Base-by-base conservation (phyloP, 1,284 basidiomycete genomes). In the Cryptococcus maquisensis region DNA sequence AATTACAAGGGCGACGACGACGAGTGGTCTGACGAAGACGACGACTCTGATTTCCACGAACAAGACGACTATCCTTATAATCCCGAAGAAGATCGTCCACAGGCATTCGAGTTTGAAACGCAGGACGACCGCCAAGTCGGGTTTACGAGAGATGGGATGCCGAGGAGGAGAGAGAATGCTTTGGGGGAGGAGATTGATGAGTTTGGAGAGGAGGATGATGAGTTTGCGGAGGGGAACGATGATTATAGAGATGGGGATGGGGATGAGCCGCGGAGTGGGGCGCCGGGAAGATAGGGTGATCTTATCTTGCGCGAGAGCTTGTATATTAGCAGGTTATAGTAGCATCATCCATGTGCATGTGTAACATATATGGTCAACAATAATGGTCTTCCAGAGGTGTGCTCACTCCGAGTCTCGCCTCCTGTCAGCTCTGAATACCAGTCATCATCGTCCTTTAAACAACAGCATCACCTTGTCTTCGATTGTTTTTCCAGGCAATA, bases 221-320 rank as follows among this genome's bases (percentile, higher is more conserved):
- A 59, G 35, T 71, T 61, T 41, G 38, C 53, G 10, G 71, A 72
- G 56, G 68, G 65, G 3, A 69, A 68, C 56, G 67, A 67, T 43
- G 70, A 72, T 41, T 66, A 67, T 56, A 56, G 49, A 35, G 57
- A 54, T 24, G 54, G 50, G 5, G 55, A 49, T 4, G 55, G 47
- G 13, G 38, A 44, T 23, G 54, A 49, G 26, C 49, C 38, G 51
- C n/a, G 41, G 48, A 54, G 43, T 44, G 59, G 46, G 37, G 56
- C 49, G 18, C 52, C 56, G 18, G 54, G 49, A 21, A 44, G 46
- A 26, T 47, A 24, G 21, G 36, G 6, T 8, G 28, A 16, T 18
- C 28, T 32, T 32, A 32, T 32, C 28, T 32, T 32, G 28, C 6
- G 28, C 6, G 4, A 10, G 28, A 32, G 28, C 3, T 28, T 28